Percentiles rank a stretch among this genome's conserved stretches.
Conservation (phyloP, 306 rosid genomes). For the Echinosophora koreensis region DNA sequence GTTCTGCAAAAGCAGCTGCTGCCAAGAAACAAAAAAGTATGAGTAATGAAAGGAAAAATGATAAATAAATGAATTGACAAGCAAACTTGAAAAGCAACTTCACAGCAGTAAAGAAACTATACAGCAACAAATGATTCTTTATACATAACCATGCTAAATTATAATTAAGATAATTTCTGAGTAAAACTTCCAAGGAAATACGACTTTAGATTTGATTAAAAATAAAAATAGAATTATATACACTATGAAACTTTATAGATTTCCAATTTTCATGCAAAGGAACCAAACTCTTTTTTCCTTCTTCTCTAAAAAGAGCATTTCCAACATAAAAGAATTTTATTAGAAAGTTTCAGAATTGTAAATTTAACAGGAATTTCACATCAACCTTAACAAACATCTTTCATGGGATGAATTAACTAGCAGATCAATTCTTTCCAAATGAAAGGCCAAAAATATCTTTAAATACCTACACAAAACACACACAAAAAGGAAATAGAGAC, state of each 20-base stretch:
- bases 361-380: constrained; percentile 22
- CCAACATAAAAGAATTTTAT: background rate
- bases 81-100: background rate
- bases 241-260: background rate
- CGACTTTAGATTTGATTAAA: constrained; percentile 24
- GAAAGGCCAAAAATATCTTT: constrained; percentile 36
- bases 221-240: background rate
- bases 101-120: background rate
- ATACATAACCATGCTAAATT: constrained; percentile 5
- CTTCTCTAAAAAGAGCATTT: constrained; percentile 36
- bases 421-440: constrained; percentile 47
- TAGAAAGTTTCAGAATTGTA: constrained; percentile 14
- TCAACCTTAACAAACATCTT: constrained; percentile 40
- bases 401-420: constrained; percentile 16
- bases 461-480: constrained; percentile 27
- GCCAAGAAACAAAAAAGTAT: constrained; percentile 35
- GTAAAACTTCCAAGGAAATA: constrained; percentile 34
- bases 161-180: constrained; percentile 27
- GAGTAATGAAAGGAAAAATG: background rate
- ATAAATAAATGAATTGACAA: background rate
- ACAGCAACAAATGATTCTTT: constrained; percentile 8
- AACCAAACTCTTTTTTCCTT: constrained; percentile 25
- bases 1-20: constrained; percentile 47
- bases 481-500: constrained; percentile 22
- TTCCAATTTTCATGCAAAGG: constrained; percentile 18